Evolutionary conservation across 2,329 filamentous ascomycete genomes (phyloP).

Genomic region (Phialophora verrucosa): DNA sequence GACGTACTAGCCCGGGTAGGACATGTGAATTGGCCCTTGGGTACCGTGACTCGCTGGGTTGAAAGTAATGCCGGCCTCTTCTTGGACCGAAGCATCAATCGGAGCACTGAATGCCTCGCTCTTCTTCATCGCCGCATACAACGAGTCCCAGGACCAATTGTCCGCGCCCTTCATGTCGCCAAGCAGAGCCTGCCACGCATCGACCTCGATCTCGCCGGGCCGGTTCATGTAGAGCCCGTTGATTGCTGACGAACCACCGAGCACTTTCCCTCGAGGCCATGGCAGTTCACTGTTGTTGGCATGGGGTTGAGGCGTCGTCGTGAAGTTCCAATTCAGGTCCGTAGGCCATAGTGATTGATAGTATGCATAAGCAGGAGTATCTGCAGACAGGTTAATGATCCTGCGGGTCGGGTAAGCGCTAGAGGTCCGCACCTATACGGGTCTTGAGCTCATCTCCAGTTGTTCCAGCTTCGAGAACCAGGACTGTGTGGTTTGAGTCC

Average conservation of each 20-base stretch:
- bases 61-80: slow-evolving; percentile 48
- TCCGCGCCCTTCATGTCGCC: slow-evolving; percentile 46
- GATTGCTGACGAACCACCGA: slow-evolving; percentile 48
- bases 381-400: slow-evolving; percentile 34
- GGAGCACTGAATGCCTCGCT: slow-evolving; percentile 51
- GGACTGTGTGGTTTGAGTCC: slow-evolving; percentile 44
- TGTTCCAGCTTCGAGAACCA: slow-evolving; percentile 44
- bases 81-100: slow-evolving; percentile 41
- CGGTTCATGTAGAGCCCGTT: slow-evolving; percentile 47
- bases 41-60: slow-evolving; percentile 51
- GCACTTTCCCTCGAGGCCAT: slow-evolving; percentile 46
- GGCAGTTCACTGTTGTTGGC: slow-evolving; percentile 42
- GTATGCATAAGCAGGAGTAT: slow-evolving; percentile 45
- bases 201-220: slow-evolving; percentile 44
- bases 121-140: slow-evolving; percentile 47
- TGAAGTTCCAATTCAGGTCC: slow-evolving; percentile 45
- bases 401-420: background rate
- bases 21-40: slow-evolving; percentile 56
- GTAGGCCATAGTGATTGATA: slow-evolving; percentile 47
- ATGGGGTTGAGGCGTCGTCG: slow-evolving; percentile 42
- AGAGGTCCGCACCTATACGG: slow-evolving; percentile 42
- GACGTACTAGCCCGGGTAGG: slow-evolving; percentile 49
- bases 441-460: slow-evolving; percentile 45
- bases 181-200: slow-evolving; percentile 45
- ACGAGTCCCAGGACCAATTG: slow-evolving; percentile 46